phyloP scores from a whole-genome alignment of 176 grass and related monocot genomes.

The Calamus simplicifolius region DNA sequence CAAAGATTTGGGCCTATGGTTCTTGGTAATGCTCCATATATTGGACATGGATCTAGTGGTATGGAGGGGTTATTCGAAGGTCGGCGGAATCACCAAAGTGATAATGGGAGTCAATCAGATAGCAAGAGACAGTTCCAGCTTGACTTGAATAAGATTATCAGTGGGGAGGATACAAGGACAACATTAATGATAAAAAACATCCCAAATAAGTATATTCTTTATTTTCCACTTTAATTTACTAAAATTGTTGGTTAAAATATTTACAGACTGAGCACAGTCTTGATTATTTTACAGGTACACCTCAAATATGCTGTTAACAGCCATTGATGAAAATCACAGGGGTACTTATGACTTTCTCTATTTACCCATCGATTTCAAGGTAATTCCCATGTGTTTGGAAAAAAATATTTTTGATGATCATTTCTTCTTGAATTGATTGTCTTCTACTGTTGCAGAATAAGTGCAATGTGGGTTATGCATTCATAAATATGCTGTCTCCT shows the following conservation, averaged over 20 bases:
- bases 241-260: too few relatives aligned
- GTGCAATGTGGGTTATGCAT: conserved; percentile 98
- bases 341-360: conserved; percentile 96
- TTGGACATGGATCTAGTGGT: conserved; percentile 36
- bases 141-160: conserved; percentile 77
- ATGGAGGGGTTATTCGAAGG: conserved; percentile 43
- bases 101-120: conserved; percentile 46
- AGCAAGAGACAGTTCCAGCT: conserved; percentile 76
- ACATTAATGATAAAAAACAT: conserved; percentile 98
- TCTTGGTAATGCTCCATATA: conserved; percentile 45
- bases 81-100: conserved; percentile 27
- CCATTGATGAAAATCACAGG: conserved; percentile 77
- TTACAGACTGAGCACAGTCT: too few relatives aligned
- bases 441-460: conserved; percentile 63
- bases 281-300: conserved; percentile 56
- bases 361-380: conserved; percentile 98
- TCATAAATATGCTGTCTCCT: conserved; percentile 86
- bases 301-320: conserved; percentile 90
- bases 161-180: conserved; percentile 66
- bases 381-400: conserved; percentile 10
- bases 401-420: background rate
- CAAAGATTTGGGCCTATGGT: conserved; percentile 45
- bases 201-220: conserved; percentile 67
- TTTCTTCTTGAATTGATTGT: conserved; percentile 12
- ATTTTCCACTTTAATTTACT: too few relatives aligned